Percentiles rank a stretch among this genome's conserved stretches.
Evolutionary conservation across 495 filamentous ascomycete genomes (phyloP).

Genomic region (Aspergillus sclerotiicarbonarius): DNA sequence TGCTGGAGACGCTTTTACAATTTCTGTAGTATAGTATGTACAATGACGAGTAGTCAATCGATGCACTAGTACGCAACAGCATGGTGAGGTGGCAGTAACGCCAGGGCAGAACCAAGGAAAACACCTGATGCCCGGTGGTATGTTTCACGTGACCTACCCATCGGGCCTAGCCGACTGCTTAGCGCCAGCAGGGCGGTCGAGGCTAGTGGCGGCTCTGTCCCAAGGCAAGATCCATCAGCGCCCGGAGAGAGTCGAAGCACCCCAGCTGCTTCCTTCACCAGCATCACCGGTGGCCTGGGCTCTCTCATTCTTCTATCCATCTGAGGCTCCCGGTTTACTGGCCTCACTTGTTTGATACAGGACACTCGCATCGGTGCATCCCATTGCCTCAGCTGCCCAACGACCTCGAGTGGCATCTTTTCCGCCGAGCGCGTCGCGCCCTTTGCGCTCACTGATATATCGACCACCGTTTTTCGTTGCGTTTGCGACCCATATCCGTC

Average conservation of each 20-base stretch:
- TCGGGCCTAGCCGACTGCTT: conserved; percentile 4
- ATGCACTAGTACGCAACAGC: not conserved
- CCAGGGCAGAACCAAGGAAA: not conserved
- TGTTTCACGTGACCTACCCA: conserved; percentile 11
- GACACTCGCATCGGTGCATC: not conserved
- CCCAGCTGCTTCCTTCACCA: conserved; percentile 17
- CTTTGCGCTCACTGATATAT: conserved; percentile 29
- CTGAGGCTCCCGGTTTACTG: conserved; percentile 22
- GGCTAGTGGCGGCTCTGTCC: conserved; percentile 31
- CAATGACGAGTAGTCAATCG: not conserved
- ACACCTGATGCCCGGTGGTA: no score
- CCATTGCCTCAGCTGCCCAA: conserved; percentile 10
- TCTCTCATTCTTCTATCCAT: conserved; percentile 17
- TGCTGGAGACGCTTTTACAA: conserved; percentile 65
- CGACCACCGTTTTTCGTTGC: conserved; percentile 5
- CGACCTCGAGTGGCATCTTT: conserved; percentile 18
- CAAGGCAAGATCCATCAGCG: conserved; percentile 19
- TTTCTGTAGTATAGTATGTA: conserved; percentile 41
- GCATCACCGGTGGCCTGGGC: conserved; percentile 24
- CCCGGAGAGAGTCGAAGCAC: conserved; percentile 14
- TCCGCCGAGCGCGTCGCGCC: conserved; percentile 30
- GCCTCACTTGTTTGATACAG: not conserved
- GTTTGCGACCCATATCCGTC: conserved; percentile 11
- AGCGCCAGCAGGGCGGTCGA: conserved; percentile 15
- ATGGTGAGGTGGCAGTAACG: not conserved